A percentile compares a stretch with the other conserved stretches of the same genome.
Evolutionary conservation across 306 rosid species (phyloP).

Genomic region (Glycine tomentella): DNA sequence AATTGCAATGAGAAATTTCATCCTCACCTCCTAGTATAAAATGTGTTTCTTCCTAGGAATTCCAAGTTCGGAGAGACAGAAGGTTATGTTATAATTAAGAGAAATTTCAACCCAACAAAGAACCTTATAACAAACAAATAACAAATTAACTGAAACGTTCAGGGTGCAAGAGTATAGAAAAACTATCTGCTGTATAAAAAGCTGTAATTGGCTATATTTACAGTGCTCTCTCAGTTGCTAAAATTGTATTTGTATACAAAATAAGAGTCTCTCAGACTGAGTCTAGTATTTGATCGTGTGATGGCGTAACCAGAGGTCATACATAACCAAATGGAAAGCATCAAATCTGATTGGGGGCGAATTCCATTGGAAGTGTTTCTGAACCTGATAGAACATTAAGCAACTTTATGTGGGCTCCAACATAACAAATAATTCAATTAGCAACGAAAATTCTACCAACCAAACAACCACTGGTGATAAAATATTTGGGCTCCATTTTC

Average conservation of each 20-base stretch:
- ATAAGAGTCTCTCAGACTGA: conserved; percentile 31
- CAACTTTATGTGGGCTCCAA: conserved; percentile 43
- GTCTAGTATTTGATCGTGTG: conserved; percentile 76
- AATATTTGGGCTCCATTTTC: too few species aligned
- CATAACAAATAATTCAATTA: conserved; percentile 3
- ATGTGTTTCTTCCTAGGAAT: too few species aligned
- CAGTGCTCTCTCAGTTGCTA: conserved; percentile 56
- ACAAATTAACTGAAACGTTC: conserved; percentile 38
- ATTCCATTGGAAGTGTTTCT: conserved; percentile 95
- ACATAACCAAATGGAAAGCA: conserved; percentile 97
- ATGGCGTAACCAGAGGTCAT: conserved; percentile 94
- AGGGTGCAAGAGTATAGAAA: conserved; percentile 41
- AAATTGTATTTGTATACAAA: conserved; percentile 56
- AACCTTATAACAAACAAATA: conserved; percentile 19
- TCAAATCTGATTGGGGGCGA: conserved; percentile 79
- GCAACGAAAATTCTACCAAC: conserved; percentile 37
- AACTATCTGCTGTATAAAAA: conserved; percentile 39
- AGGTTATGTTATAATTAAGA: too few species aligned
- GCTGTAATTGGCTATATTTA: conserved; percentile 55
- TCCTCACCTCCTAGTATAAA: too few species aligned
- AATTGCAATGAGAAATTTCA: too few species aligned
- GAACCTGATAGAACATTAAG: conserved; percentile 66
- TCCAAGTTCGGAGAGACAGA: too few species aligned
- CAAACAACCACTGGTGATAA: neutral
- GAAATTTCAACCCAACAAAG: conserved; percentile 1